Evolutionary conservation across 371 early-diverging fungal species (phyloP), one percentile per base, ranked within the genome.

Genomic region (Circinella minor): DNA sequence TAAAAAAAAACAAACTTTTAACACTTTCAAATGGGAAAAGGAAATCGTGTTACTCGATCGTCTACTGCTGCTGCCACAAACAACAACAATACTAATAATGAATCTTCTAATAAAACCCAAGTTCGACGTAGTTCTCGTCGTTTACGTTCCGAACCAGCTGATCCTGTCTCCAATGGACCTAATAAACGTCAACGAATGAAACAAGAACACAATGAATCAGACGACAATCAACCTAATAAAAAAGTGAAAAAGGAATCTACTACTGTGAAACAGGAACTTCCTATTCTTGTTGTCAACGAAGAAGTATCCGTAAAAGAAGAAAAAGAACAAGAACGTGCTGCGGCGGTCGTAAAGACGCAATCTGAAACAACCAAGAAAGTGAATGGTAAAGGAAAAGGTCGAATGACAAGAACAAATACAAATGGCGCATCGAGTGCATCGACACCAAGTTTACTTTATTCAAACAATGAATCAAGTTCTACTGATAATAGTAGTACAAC

Each of bases 331-430:
- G 15, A 51, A 15, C 15, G 14, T 51, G 15, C 51, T 15, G 51
- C 51, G 57, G 54, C 49, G 65, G 65, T 47, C 15, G 17, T 14
- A 51, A n/a, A n/a, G 43, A 9, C 43, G 15, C 0, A 15, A 51
- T 13, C 51, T 15, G 51, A 8, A n/a, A n/a, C 5, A 17, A n/a
- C 4, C 7, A 51, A 51, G 37, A 36, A 8, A 6, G 3, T 11
- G 6, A 6, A 43, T 13, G 65, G 65, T 34, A 65, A 65, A 54
- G 65, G 65, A 37, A 65, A 65, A 65, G 34, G 65, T 18, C 14
- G 54, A 65, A 54, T 65, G 65, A 27, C n/a, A n/a, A 51, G 8
- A 13, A 4, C 51, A 1, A 51, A 14, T 14, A 15, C 51, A 1
- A 51, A 14, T 51, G 51, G 51, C 15, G 8, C 61, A 13, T 61